Evolutionary conservation across 2,329 filamentous ascomycete species (phyloP).

Genomic region (Diplodia mutila): DNA sequence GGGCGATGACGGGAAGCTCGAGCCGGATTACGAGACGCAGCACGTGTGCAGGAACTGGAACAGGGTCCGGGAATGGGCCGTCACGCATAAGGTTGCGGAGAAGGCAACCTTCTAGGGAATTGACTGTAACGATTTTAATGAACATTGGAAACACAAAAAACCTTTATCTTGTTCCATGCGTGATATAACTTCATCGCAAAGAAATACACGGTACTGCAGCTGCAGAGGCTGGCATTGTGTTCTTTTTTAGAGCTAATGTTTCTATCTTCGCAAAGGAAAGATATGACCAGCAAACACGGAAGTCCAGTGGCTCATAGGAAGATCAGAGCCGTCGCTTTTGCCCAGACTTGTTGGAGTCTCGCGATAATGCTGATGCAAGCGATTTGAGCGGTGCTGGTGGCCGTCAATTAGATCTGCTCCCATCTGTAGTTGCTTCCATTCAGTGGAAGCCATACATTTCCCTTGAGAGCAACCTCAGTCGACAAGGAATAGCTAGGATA

Average conservation of each 20-base stretch:
- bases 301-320: background rate
- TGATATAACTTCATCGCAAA: background rate
- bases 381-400: background rate
- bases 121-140: conserved; percentile 1
- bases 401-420: background rate
- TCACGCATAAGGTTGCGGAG: conserved; percentile 38
- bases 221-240: background rate
- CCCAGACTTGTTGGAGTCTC: background rate
- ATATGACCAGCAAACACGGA: background rate
- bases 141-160: background rate
- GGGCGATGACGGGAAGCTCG: conserved; percentile 29
- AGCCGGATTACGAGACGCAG: conserved; percentile 38
- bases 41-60: conserved; percentile 43
- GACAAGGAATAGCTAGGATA: background rate
- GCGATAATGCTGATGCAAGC: no score
- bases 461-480: background rate
- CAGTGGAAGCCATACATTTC: background rate
- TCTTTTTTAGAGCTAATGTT: no score
- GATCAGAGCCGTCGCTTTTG: background rate
- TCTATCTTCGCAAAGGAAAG: background rate
- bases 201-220: background rate
- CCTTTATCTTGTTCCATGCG: background rate
- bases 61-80: conserved; percentile 39
- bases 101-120: conserved; percentile 15
- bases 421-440: background rate